Percentiles rank a stretch among this genome's conserved stretches.
Conservation (phyloP, 2,329 filamentous ascomycete species). For the Gnomoniopsis smithogilvyi region DNA sequence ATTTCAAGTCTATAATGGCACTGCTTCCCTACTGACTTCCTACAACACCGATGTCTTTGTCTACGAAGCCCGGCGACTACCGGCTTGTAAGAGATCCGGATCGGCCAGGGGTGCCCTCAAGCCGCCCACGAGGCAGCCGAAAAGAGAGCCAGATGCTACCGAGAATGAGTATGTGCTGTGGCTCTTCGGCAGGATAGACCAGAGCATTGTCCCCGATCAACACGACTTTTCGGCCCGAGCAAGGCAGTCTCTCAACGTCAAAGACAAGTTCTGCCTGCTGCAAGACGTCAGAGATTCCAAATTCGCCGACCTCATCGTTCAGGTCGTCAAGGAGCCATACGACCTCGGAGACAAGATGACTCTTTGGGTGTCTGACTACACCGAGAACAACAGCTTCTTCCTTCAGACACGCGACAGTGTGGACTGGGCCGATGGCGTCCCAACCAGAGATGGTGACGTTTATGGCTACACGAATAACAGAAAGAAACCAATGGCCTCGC, state of each 20-base stretch:
- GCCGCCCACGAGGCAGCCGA: conserved; percentile 10
- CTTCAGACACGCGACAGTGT: conserved; percentile 37
- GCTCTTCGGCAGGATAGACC: conserved; percentile 43
- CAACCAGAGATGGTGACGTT: conserved; percentile 46
- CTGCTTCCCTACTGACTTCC: conserved; percentile 43
- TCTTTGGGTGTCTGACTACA: conserved; percentile 82
- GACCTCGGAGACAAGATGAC: conserved; percentile 45
- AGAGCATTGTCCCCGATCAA: conserved; percentile 38
- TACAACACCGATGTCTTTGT: conserved; percentile 40
- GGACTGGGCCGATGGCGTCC: conserved; percentile 25
- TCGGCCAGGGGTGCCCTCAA: conserved; percentile 26
- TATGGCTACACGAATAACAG: conserved; percentile 47
- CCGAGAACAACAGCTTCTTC: conserved; percentile 63
- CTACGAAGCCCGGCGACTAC: conserved; percentile 28
- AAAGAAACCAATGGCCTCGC: conserved; percentile 21
- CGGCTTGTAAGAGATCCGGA: not conserved
- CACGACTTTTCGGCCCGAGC: conserved; percentile 39
- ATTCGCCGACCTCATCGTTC: conserved; percentile 69
- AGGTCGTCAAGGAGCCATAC: conserved; percentile 58
- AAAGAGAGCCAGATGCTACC: conserved; percentile 21
- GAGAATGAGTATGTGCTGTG: conserved; percentile 45
- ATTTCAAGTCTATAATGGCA: conserved; percentile 37
- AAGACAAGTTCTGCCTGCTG: conserved; percentile 61
- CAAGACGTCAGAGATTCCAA: conserved; percentile 53
- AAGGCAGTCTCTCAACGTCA: conserved; percentile 39